phyloP scores from a whole-genome alignment of 2,329 filamentous ascomycete genomes.

The Hypoxylon sp. region DNA sequence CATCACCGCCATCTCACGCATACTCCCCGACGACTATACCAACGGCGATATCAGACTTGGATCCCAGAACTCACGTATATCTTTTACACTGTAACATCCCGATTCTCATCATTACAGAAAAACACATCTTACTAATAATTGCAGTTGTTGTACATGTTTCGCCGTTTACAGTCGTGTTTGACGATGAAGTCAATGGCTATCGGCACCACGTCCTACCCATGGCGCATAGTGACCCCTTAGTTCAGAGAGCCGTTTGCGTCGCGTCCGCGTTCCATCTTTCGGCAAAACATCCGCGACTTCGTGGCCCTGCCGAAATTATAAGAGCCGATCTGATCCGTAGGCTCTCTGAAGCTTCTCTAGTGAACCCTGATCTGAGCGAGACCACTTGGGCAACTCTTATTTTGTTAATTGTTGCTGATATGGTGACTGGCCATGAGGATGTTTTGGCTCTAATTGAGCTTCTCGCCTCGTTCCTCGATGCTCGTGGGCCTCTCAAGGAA shows the following conservation, averaged over 20 bases:
- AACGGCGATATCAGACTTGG: slow-evolving; percentile 21
- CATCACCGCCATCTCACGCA: background rate
- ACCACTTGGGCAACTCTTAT: slow-evolving; percentile 28
- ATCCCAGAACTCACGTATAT: slow-evolving; percentile 23
- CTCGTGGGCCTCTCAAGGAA: slow-evolving; percentile 25
- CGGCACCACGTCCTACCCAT: slow-evolving; percentile 29
- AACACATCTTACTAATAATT: slow-evolving; percentile 8
- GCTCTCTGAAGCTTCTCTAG: slow-evolving; percentile 12
- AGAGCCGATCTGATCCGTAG: slow-evolving; percentile 26
- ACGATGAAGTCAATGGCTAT: slow-evolving; percentile 31
- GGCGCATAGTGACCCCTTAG: slow-evolving; percentile 15
- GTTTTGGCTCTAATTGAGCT: slow-evolving; percentile 17
- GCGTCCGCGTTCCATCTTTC: slow-evolving; percentile 32
- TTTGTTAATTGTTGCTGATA: slow-evolving; percentile 25
- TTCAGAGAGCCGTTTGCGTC: slow-evolving; percentile 30
- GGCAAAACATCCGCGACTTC: slow-evolving; percentile 14
- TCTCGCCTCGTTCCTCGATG: slow-evolving; percentile 22
- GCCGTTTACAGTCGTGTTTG: slow-evolving; percentile 31
- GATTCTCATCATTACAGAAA: background rate
- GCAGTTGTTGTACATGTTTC: slow-evolving; percentile 26
- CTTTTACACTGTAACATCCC: slow-evolving; percentile 27
- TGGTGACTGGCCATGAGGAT: slow-evolving; percentile 30
- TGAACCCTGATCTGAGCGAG: slow-evolving; percentile 25
- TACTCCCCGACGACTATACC: slow-evolving; percentile 6
- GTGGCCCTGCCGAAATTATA: slow-evolving; percentile 25